phyloP scores from a whole-genome alignment of 164 flowering plant genomes.

The Liquidambar formosana region DNA sequence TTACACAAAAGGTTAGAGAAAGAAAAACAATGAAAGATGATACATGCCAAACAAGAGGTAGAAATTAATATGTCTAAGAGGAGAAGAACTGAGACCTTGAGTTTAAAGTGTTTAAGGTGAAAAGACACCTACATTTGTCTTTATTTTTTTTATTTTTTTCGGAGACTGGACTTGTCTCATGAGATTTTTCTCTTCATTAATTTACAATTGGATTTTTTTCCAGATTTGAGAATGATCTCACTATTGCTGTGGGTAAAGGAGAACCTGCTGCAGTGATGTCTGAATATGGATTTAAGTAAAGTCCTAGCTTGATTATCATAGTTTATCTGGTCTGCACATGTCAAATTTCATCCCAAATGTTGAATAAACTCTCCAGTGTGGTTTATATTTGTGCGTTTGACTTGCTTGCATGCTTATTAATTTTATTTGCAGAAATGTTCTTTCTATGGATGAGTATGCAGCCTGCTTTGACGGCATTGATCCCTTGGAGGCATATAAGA shows the following conservation, averaged over 20 bases:
- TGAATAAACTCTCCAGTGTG: neutral
- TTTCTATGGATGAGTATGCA: constrained; percentile 81
- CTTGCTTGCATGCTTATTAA: neutral
- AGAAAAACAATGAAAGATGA: too few species aligned
- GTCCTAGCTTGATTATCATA: constrained; percentile 2
- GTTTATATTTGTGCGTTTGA: neutral
- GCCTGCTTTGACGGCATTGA: constrained; percentile 76
- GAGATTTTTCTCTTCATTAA: neutral
- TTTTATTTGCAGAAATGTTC: constrained; percentile 56
- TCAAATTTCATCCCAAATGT: neutral
- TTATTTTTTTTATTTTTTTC: too few species aligned
- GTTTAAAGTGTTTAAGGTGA: too few species aligned
- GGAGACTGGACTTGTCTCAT: too few species aligned
- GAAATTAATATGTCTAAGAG: too few species aligned
- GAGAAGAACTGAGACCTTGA: too few species aligned
- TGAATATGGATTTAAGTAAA: constrained; percentile 86
- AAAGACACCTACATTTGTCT: too few species aligned
- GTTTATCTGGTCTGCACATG: neutral
- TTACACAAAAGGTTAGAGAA: too few species aligned
- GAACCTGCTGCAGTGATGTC: constrained; percentile 86
- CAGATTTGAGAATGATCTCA: constrained; percentile 68
- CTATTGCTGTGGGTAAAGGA: constrained; percentile 87
- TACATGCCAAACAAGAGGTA: too few species aligned
- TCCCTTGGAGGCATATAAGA: constrained; percentile 71
- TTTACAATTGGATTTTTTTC: neutral